These are phyloP conservation scores for Sabuloglossum arenarium DNA, from an alignment of 495 filamentous ascomycete species.

Conservation along the genomic window DNA sequence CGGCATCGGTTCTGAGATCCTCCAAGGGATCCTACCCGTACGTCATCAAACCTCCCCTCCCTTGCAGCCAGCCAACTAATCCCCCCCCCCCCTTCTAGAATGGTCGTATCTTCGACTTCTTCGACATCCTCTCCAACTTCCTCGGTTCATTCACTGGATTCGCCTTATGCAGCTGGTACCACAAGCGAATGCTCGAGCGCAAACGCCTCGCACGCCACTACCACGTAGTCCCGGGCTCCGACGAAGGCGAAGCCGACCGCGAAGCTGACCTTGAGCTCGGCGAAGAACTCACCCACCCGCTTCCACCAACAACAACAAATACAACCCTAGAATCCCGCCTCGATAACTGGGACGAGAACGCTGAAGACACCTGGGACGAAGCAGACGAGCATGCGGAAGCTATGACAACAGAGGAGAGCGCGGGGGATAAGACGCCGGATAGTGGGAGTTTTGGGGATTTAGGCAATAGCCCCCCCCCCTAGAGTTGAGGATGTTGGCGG, in stretches of 20 bases:
- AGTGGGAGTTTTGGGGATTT: not conserved
- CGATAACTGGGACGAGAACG: conserved; percentile 72
- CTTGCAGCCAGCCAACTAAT: not conserved
- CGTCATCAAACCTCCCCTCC: not conserved
- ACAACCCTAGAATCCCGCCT: conserved; percentile 46
- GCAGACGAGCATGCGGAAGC: not conserved
- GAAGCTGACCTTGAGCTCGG: conserved; percentile 20
- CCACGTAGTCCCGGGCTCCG: conserved; percentile 33
- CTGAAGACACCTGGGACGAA: conserved; percentile 51
- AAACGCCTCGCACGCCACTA: conserved; percentile 58
- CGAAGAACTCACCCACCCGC: conserved; percentile 13
- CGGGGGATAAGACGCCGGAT: not conserved
- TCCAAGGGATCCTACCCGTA: conserved; percentile 57
- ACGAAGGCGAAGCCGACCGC: conserved; percentile 18
- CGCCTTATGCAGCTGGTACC: conserved; percentile 68
- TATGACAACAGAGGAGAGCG: not conserved
- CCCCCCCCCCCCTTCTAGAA: conserved; percentile 20
- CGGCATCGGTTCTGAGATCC: conserved; percentile 65
- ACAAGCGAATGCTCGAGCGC: conserved; percentile 84
- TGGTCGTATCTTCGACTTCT: conserved; percentile 60
- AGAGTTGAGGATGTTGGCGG: too few species aligned
- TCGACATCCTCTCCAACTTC: conserved; percentile 74
- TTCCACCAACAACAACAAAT: conserved; percentile 8
- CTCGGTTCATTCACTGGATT: conserved; percentile 53
- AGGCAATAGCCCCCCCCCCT: not conserved